These are phyloP conservation scores for Drechslerella dactyloides DNA, from an alignment of 2,329 filamentous ascomycete genomes.

Conservation along the genomic window DNA sequence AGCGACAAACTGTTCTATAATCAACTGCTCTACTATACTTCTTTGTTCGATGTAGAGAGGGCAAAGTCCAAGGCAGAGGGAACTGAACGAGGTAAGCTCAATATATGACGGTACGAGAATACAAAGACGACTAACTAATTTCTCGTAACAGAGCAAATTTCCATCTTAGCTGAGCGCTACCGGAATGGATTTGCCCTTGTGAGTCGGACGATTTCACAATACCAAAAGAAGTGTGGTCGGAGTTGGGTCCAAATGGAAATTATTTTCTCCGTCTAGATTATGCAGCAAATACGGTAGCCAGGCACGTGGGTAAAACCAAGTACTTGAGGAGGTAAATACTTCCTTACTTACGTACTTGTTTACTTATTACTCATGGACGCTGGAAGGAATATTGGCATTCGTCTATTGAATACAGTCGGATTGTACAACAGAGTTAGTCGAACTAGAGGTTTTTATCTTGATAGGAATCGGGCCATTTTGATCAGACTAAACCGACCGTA, in stretches of 20 bases:
- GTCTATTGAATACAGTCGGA: too few relatives aligned
- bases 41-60: slow-evolving; percentile 88
- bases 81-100: slow-evolving; percentile 59
- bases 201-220: slow-evolving; percentile 77
- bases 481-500: too few relatives aligned
- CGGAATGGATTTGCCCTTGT: slow-evolving; percentile 76
- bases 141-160: slow-evolving; percentile 61
- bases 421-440: too few relatives aligned
- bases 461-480: too few relatives aligned
- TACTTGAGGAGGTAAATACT: too few relatives aligned
- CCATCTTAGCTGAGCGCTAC: slow-evolving; percentile 81
- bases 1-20: slow-evolving; percentile 91
- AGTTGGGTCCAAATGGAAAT: slow-evolving; percentile 95
- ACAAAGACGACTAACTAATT: too few relatives aligned
- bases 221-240: slow-evolving; percentile 85
- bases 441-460: too few relatives aligned
- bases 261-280: slow-evolving; percentile 67
- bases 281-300: neutral
- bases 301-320: too few relatives aligned
- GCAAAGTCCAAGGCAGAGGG: slow-evolving; percentile 64
- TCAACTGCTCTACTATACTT: slow-evolving; percentile 85
- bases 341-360: too few relatives aligned
- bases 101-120: neutral
- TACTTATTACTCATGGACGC: too few relatives aligned
- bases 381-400: too few relatives aligned